These are phyloP conservation scores for Plasmodium inui DNA, from an alignment of 169 alveolate genomes.

Conservation along the genomic window DNA sequence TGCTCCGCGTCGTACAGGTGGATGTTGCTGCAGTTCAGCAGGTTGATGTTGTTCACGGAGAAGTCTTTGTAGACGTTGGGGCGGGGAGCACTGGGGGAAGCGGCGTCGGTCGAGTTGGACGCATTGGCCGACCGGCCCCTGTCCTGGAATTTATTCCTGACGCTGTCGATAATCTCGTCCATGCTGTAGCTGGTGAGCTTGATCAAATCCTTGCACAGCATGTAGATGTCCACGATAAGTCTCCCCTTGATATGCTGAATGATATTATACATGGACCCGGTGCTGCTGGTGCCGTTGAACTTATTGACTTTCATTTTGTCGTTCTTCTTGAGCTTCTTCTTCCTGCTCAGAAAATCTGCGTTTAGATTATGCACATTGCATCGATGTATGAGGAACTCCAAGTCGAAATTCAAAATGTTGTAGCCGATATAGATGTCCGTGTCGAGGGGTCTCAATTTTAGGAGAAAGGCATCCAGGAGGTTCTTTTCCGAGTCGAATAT, in stretches of 20 bases:
- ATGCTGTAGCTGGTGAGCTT: constrained; percentile 56
- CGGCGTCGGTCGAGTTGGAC: background rate
- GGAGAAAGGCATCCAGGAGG: constrained; percentile 27
- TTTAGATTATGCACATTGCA: constrained; percentile 53
- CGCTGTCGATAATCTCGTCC: constrained; percentile 59
- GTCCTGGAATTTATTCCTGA: constrained; percentile 43
- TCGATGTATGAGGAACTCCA: constrained; percentile 68
- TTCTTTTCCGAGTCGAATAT: constrained; percentile 36
- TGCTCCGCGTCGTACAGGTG: constrained; percentile 45
- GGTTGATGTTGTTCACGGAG: constrained; percentile 52
- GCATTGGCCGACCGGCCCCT: background rate
- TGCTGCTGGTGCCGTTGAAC: constrained; percentile 58
- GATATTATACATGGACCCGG: constrained; percentile 65
- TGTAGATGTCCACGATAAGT: constrained; percentile 35
- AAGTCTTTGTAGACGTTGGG: constrained; percentile 56
- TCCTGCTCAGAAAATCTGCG: constrained; percentile 47
- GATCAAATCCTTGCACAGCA: constrained; percentile 47
- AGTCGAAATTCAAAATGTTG: constrained; percentile 56
- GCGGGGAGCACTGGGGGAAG: background rate
- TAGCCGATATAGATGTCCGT: constrained; percentile 61
- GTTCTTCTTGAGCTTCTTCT: constrained; percentile 50
- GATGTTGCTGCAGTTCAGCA: constrained; percentile 49
- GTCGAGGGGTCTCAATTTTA: constrained; percentile 39
- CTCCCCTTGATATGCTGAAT: constrained; percentile 60
- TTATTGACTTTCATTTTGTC: constrained; percentile 75